phyloP scores from a whole-genome alignment of 495 filamentous ascomycete genomes.

The Penicillium lividum region DNA sequence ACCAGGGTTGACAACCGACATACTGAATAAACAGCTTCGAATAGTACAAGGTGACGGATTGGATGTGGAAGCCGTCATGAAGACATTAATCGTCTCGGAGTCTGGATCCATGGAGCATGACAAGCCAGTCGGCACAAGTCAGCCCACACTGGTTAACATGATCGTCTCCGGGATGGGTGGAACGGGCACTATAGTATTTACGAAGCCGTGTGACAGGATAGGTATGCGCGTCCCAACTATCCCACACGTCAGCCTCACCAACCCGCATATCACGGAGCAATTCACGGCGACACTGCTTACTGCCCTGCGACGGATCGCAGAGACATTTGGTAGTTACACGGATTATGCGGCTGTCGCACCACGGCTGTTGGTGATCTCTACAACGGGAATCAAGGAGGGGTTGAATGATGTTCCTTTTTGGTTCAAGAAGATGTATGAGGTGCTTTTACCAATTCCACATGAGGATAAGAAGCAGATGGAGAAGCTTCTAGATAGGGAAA shows the following conservation, averaged over 20 bases:
- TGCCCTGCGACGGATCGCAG: constrained; percentile 28
- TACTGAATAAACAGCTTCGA: constrained; percentile 37
- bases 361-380: constrained; percentile 24
- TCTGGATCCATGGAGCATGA: neutral
- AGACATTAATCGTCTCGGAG: constrained; percentile 21
- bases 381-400: constrained; percentile 30
- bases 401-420: constrained; percentile 36
- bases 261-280: constrained; percentile 30
- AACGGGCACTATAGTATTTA: constrained; percentile 11
- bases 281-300: constrained; percentile 28
- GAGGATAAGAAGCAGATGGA: constrained; percentile 45
- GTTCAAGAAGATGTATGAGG: constrained; percentile 35
- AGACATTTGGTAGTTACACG: constrained; percentile 15
- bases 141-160: constrained; percentile 24
- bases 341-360: constrained; percentile 14
- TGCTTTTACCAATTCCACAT: constrained; percentile 34
- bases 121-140: neutral
- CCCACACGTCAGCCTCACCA: constrained; percentile 22
- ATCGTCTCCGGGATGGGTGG: constrained; percentile 53
- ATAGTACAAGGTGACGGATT: constrained; percentile 52
- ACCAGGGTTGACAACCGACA: constrained; percentile 31
- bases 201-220: constrained; percentile 17
- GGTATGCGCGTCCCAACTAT: constrained; percentile 16
- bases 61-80: constrained; percentile 35
- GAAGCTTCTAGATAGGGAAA: constrained; percentile 18